Percentiles rank a stretch among this genome's conserved stretches.
Conservation (phyloP, 495 filamentous ascomycete genomes). For the Hypoxylon fuscum region DNA sequence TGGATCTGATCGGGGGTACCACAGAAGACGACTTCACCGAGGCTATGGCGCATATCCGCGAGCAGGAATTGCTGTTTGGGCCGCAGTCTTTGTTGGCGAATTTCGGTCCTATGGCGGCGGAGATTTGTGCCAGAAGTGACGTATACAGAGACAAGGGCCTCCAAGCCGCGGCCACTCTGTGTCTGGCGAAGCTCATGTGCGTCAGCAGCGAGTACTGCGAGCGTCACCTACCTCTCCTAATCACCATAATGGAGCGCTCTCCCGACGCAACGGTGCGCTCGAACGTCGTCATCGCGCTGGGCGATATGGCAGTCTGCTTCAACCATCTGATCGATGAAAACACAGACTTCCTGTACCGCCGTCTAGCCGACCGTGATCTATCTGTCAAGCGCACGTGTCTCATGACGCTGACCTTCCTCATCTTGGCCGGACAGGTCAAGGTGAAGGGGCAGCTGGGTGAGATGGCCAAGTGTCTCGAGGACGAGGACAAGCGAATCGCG, state of each 20-base stretch:
- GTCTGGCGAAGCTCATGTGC: conserved; percentile 98
- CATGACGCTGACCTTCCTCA: conserved; percentile 98
- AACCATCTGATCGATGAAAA: conserved; percentile 99
- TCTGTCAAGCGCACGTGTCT: conserved; percentile 97
- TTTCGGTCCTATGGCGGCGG: conserved; percentile 88
- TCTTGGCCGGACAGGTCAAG: conserved; percentile 97
- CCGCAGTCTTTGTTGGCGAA: conserved; percentile 83
- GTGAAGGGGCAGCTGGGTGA: conserved; percentile 99
- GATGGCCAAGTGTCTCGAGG: conserved; percentile 99
- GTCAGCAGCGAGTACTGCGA: conserved; percentile 96
- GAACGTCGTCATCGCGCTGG: conserved; percentile 95
- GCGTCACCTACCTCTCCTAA: conserved; percentile 88
- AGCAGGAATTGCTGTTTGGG: conserved; percentile 92
- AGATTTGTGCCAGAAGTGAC: conserved; percentile 95
- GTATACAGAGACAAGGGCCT: conserved; percentile 85
- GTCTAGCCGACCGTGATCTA: conserved; percentile 85
- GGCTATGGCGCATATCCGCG: conserved; percentile 91
- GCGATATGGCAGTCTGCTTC: conserved; percentile 99
- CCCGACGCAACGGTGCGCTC: conserved; percentile 87
- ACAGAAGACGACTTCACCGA: conserved; percentile 99
- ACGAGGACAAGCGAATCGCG: conserved; percentile 89
- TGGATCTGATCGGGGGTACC: conserved; percentile 96
- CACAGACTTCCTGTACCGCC: conserved; percentile 95
- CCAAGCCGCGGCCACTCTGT: conserved; percentile 93
- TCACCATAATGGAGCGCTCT: conserved; percentile 96